phyloP scores from a whole-genome alignment of 495 filamentous ascomycete genomes.

The Rostrohypoxylon terebratum region DNA sequence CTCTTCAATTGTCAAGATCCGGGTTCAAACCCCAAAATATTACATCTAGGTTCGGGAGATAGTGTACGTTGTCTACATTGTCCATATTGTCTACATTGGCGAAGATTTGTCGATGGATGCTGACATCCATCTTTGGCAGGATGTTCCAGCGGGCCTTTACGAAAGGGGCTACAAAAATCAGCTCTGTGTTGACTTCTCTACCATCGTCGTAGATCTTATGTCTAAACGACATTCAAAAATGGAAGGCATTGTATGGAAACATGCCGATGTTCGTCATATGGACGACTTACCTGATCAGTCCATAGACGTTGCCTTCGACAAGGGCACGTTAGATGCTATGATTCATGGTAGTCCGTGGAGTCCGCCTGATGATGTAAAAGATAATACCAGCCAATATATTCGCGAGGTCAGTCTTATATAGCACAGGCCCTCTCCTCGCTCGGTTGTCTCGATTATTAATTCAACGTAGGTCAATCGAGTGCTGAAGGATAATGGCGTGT shows the following conservation, averaged over 20 bases:
- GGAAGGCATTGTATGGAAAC: constrained; percentile 59
- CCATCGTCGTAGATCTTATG: constrained; percentile 65
- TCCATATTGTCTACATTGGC: constrained; percentile 4
- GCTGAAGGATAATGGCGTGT: constrained; percentile 64
- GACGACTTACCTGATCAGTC: constrained; percentile 46
- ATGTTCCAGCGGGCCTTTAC: constrained; percentile 62
- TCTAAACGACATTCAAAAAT: constrained; percentile 51
- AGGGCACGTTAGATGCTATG: constrained; percentile 72
- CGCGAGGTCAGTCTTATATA: constrained; percentile 59
- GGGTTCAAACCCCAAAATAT: constrained; percentile 51
- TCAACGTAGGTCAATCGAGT: constrained; percentile 61
- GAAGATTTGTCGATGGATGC: not conserved
- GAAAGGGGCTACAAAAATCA: constrained; percentile 65
- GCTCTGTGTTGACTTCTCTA: constrained; percentile 68
- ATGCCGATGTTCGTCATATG: constrained; percentile 67
- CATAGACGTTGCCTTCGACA: constrained; percentile 71
- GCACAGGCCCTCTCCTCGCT: not conserved
- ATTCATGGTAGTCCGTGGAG: constrained; percentile 69
- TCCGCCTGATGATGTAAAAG: constrained; percentile 64
- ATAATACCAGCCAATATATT: constrained; percentile 64
- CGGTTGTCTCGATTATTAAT: constrained; percentile 27
- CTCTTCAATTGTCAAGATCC: constrained; percentile 51
- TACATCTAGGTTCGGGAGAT: constrained; percentile 71
- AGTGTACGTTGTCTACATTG: constrained; percentile 57
- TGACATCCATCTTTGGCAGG: constrained; percentile 49